phyloP scores from a whole-genome alignment of 305 asterid genomes.

The Solanum hybrid region DNA sequence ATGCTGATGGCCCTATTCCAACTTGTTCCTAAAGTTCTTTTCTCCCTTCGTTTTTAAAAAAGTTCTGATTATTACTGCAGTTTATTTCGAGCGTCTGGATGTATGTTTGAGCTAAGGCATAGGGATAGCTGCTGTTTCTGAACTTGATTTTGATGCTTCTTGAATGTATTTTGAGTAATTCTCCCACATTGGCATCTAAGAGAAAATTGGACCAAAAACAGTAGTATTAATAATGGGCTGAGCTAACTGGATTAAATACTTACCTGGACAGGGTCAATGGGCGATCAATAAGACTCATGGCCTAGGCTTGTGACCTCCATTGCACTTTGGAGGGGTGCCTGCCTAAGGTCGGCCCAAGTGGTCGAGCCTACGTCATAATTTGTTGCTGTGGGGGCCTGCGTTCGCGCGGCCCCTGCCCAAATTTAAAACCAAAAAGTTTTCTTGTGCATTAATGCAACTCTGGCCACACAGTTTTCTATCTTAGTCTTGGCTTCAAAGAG shows the following conservation, averaged over 20 bases:
- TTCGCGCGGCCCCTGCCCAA: slow-evolving; percentile 49
- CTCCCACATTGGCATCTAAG: background rate
- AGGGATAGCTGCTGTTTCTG: background rate
- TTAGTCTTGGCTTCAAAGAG: background rate
- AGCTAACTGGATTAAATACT: slow-evolving; percentile 8
- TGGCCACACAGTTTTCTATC: background rate
- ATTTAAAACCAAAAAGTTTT: rapidly evolving
- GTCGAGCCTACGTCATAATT: slow-evolving; percentile 54
- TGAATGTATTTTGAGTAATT: background rate
- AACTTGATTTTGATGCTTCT: background rate
- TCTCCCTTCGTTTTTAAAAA: too few relatives aligned
- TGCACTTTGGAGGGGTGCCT: slow-evolving; percentile 17
- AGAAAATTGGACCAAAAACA: background rate
- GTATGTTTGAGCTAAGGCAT: background rate
- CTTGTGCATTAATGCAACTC: background rate
- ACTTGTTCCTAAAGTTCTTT: too few relatives aligned
- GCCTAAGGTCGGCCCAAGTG: slow-evolving; percentile 34
- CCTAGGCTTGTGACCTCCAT: slow-evolving; percentile 2
- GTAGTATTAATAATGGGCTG: background rate
- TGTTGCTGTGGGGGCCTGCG: slow-evolving; percentile 61
- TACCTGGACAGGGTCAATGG: slow-evolving; percentile 46
- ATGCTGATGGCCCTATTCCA: background rate
- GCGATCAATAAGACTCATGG: slow-evolving; percentile 8
- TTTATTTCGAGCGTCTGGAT: too few relatives aligned
- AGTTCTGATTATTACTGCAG: too few relatives aligned